A percentile compares a stretch with the other conserved stretches of the same genome.
Conservation (phyloP, 2,329 filamentous ascomycete genomes). For the Waltergamsia citrina region DNA sequence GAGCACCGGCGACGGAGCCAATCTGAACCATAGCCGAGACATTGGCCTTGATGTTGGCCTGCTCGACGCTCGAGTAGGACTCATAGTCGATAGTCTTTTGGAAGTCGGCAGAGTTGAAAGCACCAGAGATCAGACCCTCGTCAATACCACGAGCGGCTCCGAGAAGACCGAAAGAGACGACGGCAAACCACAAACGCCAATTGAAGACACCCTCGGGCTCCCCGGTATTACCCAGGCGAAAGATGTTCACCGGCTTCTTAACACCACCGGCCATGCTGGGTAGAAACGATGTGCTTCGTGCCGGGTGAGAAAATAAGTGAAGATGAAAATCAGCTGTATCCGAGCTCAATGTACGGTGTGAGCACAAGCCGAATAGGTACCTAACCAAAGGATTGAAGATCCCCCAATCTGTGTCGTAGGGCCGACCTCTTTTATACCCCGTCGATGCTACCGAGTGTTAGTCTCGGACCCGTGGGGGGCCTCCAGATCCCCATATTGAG, state of each 20-base stretch:
- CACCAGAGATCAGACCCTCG: constrained; percentile 68
- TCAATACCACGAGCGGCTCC: constrained; percentile 73
- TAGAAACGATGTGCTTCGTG: not conserved
- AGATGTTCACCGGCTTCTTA: constrained; percentile 52
- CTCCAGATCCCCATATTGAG: not conserved
- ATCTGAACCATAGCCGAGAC: constrained; percentile 77
- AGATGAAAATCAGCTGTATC: not conserved
- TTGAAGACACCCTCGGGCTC: constrained; percentile 66
- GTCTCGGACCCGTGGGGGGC: too few relatives aligned
- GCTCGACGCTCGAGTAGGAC: constrained; percentile 38
- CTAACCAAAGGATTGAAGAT: too few relatives aligned
- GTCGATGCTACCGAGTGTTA: too few relatives aligned
- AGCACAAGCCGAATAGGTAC: too few relatives aligned
- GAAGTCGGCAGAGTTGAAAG: constrained; percentile 59
- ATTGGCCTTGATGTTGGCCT: constrained; percentile 64
- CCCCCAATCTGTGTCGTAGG: too few relatives aligned
- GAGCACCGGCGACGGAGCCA: constrained; percentile 62
- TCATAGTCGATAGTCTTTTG: constrained; percentile 47
- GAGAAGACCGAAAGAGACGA: constrained; percentile 64
- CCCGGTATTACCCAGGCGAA: constrained; percentile 51
- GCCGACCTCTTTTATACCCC: too few relatives aligned
- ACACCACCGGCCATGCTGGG: constrained; percentile 36
- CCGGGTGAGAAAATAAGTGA: not conserved
- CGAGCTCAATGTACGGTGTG: not conserved
- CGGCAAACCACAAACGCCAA: constrained; percentile 70